Evolutionary conservation across 371 early-diverging fungal species (phyloP).

Genomic region (Mortierella sp.): DNA sequence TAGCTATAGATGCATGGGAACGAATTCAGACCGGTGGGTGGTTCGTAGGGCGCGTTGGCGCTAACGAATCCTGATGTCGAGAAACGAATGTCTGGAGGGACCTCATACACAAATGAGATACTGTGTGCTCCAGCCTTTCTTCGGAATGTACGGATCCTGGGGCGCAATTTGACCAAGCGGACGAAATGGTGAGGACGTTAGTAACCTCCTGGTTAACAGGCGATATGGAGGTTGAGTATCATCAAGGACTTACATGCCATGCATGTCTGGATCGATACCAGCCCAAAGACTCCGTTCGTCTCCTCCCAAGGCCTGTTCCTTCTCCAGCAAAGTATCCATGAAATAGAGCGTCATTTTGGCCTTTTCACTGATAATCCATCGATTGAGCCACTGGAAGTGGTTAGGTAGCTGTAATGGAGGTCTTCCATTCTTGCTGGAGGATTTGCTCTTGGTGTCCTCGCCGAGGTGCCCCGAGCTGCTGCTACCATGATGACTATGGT

Average conservation of each 20-base stretch:
- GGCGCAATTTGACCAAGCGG: too few relatives aligned
- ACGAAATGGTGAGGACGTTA: neutral
- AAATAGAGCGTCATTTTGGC: slow-evolving; percentile 75
- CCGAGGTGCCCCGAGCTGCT: neutral
- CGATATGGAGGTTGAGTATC: too few relatives aligned
- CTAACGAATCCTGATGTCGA: slow-evolving; percentile 66
- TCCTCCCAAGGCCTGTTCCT: slow-evolving; percentile 61
- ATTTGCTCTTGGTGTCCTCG: neutral
- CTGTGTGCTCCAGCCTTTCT: slow-evolving; percentile 65
- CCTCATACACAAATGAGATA: slow-evolving; percentile 67
- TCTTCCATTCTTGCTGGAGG: slow-evolving; percentile 13
- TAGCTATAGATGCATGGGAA: slow-evolving; percentile 75
- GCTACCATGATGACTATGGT: neutral
- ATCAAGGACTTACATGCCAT: slow-evolving; percentile 63
- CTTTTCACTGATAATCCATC: slow-evolving; percentile 64
- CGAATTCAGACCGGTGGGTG: slow-evolving; percentile 72
- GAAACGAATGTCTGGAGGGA: slow-evolving; percentile 61
- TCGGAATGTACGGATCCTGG: slow-evolving; percentile 65
- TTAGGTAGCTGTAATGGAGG: slow-evolving; percentile 55
- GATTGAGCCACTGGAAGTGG: slow-evolving; percentile 65
- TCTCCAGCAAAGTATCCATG: slow-evolving; percentile 63
- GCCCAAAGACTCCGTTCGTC: slow-evolving; percentile 70
- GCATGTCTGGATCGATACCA: slow-evolving; percentile 63
- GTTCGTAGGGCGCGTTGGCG: slow-evolving; percentile 61
- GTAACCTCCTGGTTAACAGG: too few relatives aligned